These are phyloP conservation scores for Cutaneotrichosporon sp. DNA, from an alignment of 1,284 basidiomycete species.

Conservation along the genomic window DNA sequence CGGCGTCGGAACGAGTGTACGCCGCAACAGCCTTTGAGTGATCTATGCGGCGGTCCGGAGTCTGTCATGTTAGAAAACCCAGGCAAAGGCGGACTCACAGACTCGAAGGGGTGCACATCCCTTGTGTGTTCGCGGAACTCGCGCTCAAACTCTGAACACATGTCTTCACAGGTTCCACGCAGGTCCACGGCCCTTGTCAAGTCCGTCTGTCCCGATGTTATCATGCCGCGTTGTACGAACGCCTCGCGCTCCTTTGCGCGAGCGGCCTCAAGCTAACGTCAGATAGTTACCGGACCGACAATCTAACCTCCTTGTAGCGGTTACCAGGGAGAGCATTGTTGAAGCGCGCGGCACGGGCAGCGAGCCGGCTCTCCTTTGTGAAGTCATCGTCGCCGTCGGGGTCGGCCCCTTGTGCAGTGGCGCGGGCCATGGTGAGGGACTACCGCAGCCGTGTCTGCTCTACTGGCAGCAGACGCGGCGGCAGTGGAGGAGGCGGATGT, in stretches of 20 bases:
- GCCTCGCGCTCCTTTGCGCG: slow-evolving; percentile 68
- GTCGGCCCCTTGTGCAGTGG: slow-evolving; percentile 15
- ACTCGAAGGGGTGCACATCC: slow-evolving; percentile 81
- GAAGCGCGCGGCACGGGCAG: slow-evolving; percentile 44
- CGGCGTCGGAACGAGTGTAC: slow-evolving; percentile 84
- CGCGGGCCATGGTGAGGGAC: not conserved
- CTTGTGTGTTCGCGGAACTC: slow-evolving; percentile 86
- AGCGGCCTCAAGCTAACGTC: slow-evolving; percentile 50
- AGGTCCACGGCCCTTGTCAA: slow-evolving; percentile 84
- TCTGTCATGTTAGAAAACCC: slow-evolving; percentile 20
- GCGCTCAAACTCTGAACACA: slow-evolving; percentile 91
- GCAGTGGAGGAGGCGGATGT: not conserved
- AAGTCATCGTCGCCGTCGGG: slow-evolving; percentile 35
- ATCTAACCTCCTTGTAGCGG: slow-evolving; percentile 44
- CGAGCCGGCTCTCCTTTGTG: slow-evolving; percentile 26
- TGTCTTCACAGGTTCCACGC: slow-evolving; percentile 82
- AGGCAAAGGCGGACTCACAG: slow-evolving; percentile 54
- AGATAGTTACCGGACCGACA: not conserved
- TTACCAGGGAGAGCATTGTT: slow-evolving; percentile 44
- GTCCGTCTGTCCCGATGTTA: slow-evolving; percentile 77
- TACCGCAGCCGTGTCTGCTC: slow-evolving; percentile 3
- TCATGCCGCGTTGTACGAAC: slow-evolving; percentile 77
- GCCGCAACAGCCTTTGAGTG: slow-evolving; percentile 85
- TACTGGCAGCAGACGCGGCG: slow-evolving; percentile 4
- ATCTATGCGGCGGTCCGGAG: slow-evolving; percentile 62